Evolutionary conservation across 1,139 yeast genomes (phyloP).

Genomic region (Lodderomyces theae): DNA sequence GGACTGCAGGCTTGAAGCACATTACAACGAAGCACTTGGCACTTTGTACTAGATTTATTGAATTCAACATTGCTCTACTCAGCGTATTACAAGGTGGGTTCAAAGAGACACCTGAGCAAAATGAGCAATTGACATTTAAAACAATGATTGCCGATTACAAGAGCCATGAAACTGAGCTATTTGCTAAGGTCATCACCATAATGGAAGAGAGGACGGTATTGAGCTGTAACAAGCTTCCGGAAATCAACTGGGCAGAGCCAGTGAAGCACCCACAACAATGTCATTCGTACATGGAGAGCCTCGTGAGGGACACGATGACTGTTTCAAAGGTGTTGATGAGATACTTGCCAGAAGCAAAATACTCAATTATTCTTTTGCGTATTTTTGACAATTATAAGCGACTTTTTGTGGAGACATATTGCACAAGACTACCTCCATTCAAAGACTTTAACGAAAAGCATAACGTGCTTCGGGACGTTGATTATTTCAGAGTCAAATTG

Average conservation of each 20-base stretch:
- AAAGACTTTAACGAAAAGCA: constrained; percentile 54
- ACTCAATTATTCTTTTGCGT: constrained; percentile 49
- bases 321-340: constrained; percentile 60
- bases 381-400: constrained; percentile 63
- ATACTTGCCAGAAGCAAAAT: constrained; percentile 54
- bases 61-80: constrained; percentile 36
- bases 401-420: constrained; percentile 52
- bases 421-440: constrained; percentile 49
- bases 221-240: constrained; percentile 46
- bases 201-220: constrained; percentile 63
- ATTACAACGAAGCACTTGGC: constrained; percentile 73
- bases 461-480: constrained; percentile 58
- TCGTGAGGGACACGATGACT: constrained; percentile 65
- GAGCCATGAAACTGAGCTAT: constrained; percentile 67
- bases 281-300: constrained; percentile 62
- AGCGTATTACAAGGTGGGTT: constrained; percentile 17
- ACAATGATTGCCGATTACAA: constrained; percentile 37
- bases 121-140: constrained; percentile 25
- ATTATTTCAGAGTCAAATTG: constrained; percentile 59
- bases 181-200: constrained; percentile 61
- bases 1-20: constrained; percentile 71
- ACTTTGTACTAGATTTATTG: constrained; percentile 58
- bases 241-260: constrained; percentile 52
- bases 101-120: constrained; percentile 10
- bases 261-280: constrained; percentile 42